These are phyloP conservation scores for Scenedesmus sp. DNA, from an alignment of 163 green algal genomes.

Conservation along the genomic window DNA sequence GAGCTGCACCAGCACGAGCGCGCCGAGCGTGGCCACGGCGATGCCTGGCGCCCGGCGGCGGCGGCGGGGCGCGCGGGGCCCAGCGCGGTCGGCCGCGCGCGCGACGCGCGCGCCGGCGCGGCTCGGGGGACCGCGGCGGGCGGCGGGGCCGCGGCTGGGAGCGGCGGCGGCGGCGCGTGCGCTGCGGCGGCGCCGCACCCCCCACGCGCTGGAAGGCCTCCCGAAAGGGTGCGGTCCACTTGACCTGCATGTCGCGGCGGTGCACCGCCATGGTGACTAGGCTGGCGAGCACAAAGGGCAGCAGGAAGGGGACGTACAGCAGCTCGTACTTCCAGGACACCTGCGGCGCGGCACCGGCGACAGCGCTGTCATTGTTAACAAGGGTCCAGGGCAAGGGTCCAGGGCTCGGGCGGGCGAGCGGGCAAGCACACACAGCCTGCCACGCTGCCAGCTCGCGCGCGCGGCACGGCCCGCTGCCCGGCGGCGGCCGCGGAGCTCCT, in stretches of 20 bases:
- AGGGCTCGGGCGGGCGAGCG: not conserved
- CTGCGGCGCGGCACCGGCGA: no score
- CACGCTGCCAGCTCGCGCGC: not conserved
- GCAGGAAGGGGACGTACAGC: constrained; percentile 54
- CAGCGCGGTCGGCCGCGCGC: no score
- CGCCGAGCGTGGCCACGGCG: constrained; percentile 30
- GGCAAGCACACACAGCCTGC: not conserved
- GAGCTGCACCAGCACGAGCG: constrained; percentile 48
- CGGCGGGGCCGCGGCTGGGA: no score
- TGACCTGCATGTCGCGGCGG: constrained; percentile 6
- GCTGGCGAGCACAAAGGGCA: constrained; percentile 49
- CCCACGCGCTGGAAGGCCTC: constrained; percentile 20
- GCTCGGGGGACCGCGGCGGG: no score
- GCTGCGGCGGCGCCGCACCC: constrained; percentile 1
- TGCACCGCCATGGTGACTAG: constrained; percentile 42
- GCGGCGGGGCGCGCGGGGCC: no score
- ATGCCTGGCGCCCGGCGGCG: constrained; percentile 12
- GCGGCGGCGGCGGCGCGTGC: no score
- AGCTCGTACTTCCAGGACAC: constrained; percentile 38
- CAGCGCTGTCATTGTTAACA: no score
- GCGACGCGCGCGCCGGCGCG: no score
- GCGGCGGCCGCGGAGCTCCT: no score
- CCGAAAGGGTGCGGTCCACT: constrained; percentile 26
- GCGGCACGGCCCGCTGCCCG: no score
- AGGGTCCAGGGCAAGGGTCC: not conserved